Percentiles rank a stretch among this genome's conserved stretches.
These are phyloP conservation scores for Punica granatum DNA, from an alignment of 345 rosid species.

Conservation along the genomic window DNA sequence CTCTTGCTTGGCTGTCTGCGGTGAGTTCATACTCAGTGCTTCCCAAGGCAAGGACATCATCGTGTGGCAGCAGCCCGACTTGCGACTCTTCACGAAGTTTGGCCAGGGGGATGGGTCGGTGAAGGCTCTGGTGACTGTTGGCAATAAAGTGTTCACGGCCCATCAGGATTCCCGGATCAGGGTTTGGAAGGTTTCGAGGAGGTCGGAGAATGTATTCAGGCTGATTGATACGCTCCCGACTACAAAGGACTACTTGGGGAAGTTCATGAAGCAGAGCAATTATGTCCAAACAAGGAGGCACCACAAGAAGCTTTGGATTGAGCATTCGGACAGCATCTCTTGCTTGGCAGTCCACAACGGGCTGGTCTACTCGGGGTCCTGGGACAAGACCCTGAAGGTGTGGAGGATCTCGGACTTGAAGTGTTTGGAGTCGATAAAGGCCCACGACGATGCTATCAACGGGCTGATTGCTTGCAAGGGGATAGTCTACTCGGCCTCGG, in stretches of 20 bases:
- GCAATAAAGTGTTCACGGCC: slow-evolving; percentile 67
- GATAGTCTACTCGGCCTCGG: slow-evolving; percentile 77
- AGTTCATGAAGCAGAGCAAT: slow-evolving; percentile 79
- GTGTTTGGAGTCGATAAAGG: slow-evolving; percentile 79
- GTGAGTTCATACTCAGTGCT: slow-evolving; percentile 85
- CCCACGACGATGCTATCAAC: slow-evolving; percentile 86
- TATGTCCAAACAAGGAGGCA: slow-evolving; percentile 66
- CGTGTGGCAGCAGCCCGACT: slow-evolving; percentile 97
- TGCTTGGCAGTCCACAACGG: slow-evolving; percentile 62
- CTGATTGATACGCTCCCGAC: slow-evolving; percentile 81
- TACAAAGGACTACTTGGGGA: slow-evolving; percentile 68
- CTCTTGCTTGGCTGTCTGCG: slow-evolving; percentile 76
- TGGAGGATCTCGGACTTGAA: slow-evolving; percentile 81
- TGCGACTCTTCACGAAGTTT: slow-evolving; percentile 75
- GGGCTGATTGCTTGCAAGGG: slow-evolving; percentile 57
- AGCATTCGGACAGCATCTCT: slow-evolving; percentile 85
- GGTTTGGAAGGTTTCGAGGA: slow-evolving; percentile 77
- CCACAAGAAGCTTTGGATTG: slow-evolving; percentile 66
- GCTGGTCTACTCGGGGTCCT: slow-evolving; percentile 72
- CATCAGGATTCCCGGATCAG: slow-evolving; percentile 92
- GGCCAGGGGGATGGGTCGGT: slow-evolving; percentile 92
- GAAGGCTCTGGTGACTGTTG: slow-evolving; percentile 64
- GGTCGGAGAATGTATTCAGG: slow-evolving; percentile 58
- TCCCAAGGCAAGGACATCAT: slow-evolving; percentile 94
- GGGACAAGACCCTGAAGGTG: slow-evolving; percentile 94